A percentile compares a stretch with the other conserved stretches of the same genome.
Evolutionary conservation across 768 basidiomycete genomes (phyloP).

Genomic region (Auricularia cornea): DNA sequence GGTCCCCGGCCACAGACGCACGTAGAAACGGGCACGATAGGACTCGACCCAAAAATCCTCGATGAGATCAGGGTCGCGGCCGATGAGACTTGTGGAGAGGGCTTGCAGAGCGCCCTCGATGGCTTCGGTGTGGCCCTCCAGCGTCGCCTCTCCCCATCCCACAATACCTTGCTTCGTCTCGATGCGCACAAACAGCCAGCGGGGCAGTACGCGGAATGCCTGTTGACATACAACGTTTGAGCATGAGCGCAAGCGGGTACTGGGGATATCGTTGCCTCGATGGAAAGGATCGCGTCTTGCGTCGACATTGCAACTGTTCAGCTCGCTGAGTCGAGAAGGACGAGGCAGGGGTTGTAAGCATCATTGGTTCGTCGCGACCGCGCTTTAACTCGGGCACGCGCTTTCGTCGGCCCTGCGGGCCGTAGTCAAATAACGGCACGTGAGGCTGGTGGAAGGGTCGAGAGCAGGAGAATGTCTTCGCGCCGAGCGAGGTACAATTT

Average conservation of each 20-base stretch:
- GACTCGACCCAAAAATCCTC: slow-evolving; percentile 67
- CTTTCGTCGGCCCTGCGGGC: too few species aligned
- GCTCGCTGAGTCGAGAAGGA: too few species aligned
- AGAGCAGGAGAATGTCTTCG: too few species aligned
- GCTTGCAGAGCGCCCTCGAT: slow-evolving; percentile 59
- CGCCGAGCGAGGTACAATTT: too few species aligned
- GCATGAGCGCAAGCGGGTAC: neutral
- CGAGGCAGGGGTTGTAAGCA: too few species aligned
- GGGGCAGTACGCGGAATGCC: slow-evolving; percentile 56
- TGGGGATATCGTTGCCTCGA: neutral
- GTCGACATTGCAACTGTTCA: neutral
- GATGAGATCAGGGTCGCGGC: slow-evolving; percentile 55
- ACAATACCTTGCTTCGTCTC: slow-evolving; percentile 53
- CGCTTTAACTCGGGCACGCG: too few species aligned
- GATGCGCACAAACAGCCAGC: slow-evolving; percentile 69
- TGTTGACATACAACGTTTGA: slow-evolving; percentile 3
- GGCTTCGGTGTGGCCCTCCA: slow-evolving; percentile 67
- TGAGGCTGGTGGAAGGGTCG: too few species aligned
- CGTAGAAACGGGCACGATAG: slow-evolving; percentile 62
- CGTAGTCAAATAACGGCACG: too few species aligned
- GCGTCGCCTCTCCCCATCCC: slow-evolving; percentile 69
- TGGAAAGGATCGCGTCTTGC: neutral
- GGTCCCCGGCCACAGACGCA: slow-evolving; percentile 13
- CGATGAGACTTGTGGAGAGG: slow-evolving; percentile 50
- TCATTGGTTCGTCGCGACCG: too few species aligned